phyloP scores from a whole-genome alignment of 352 stramenopile genomes.

The Proteromonas lacertae region DNA sequence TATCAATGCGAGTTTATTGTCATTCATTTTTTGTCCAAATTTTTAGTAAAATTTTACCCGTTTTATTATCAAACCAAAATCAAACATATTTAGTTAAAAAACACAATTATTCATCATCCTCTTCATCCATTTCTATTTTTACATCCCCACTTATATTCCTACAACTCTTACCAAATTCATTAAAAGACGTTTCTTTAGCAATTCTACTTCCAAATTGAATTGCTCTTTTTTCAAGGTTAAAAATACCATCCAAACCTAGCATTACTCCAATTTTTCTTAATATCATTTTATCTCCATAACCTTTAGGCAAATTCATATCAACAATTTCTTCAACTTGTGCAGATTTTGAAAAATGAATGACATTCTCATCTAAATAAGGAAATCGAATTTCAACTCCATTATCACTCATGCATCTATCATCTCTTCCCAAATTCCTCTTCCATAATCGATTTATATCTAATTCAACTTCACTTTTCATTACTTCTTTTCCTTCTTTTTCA shows the following conservation, averaged over 20 bases:
- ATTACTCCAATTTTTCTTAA: slow-evolving; percentile 28
- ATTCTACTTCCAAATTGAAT: slow-evolving; percentile 73
- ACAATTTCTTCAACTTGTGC: slow-evolving; percentile 22
- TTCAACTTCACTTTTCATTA: slow-evolving; percentile 29
- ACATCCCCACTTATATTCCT: slow-evolving; percentile 8
- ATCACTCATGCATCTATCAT: slow-evolving; percentile 61
- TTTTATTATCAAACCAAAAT: too few species aligned
- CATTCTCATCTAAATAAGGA: slow-evolving; percentile 63
- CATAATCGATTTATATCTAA: slow-evolving; percentile 48
- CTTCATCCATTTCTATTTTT: too few species aligned
- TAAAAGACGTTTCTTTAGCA: slow-evolving; percentile 40
- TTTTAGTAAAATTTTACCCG: too few species aligned
- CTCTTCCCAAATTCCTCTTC: slow-evolving; percentile 65
- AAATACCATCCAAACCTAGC: slow-evolving; percentile 23
- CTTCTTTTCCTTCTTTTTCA: slow-evolving; percentile 14
- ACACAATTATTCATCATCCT: too few species aligned
- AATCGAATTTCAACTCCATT: slow-evolving; percentile 60
- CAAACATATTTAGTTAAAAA: too few species aligned
- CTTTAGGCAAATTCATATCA: slow-evolving; percentile 26
- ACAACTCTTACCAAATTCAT: slow-evolving; percentile 18
- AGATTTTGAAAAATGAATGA: slow-evolving; percentile 8
- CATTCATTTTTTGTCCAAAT: too few species aligned
- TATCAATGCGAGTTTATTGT: too few species aligned
- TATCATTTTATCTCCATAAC: slow-evolving; percentile 53
- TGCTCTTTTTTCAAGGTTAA: slow-evolving; percentile 43